phyloP scores from a whole-genome alignment of 495 filamentous ascomycete genomes.

The Lepraria neglecta region DNA sequence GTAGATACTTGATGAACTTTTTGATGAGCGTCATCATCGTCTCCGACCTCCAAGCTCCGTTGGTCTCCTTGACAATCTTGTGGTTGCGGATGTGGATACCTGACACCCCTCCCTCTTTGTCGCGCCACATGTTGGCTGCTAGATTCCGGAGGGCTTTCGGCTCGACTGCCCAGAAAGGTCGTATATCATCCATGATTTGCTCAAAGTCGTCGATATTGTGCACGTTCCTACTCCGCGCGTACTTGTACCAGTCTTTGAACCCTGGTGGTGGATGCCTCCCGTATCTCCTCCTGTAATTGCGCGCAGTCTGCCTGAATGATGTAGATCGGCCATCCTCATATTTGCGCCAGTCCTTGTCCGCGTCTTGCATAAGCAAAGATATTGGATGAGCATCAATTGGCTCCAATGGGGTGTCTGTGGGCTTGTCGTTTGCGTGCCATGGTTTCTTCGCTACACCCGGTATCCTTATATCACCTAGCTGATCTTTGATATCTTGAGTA shows the following conservation, averaged over 20 bases:
- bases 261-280: constrained; percentile 69
- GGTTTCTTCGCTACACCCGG: constrained; percentile 25
- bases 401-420: constrained; percentile 20
- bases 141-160: constrained; percentile 49
- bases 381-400: constrained; percentile 34
- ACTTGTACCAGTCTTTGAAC: constrained; percentile 64
- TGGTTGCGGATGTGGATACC: constrained; percentile 52
- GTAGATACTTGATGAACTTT: constrained; percentile 52
- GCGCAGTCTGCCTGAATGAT: constrained; percentile 52
- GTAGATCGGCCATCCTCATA: constrained; percentile 33
- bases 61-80: constrained; percentile 47
- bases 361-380: constrained; percentile 29
- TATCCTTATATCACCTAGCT: constrained; percentile 25
- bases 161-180: constrained; percentile 62
- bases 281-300: constrained; percentile 53
- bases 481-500: constrained; percentile 21
- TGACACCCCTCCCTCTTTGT: constrained; percentile 50
- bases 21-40: constrained; percentile 54
- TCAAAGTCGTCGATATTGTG: constrained; percentile 67
- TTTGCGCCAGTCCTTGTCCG: constrained; percentile 27
- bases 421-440: constrained; percentile 26
- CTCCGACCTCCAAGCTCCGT: constrained; percentile 57
- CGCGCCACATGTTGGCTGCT: constrained; percentile 37
- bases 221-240: constrained; percentile 52
- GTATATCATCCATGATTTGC: constrained; percentile 63